phyloP scores from a whole-genome alignment of 2,329 filamentous ascomycete species.

The Aspergillus neoniger region DNA sequence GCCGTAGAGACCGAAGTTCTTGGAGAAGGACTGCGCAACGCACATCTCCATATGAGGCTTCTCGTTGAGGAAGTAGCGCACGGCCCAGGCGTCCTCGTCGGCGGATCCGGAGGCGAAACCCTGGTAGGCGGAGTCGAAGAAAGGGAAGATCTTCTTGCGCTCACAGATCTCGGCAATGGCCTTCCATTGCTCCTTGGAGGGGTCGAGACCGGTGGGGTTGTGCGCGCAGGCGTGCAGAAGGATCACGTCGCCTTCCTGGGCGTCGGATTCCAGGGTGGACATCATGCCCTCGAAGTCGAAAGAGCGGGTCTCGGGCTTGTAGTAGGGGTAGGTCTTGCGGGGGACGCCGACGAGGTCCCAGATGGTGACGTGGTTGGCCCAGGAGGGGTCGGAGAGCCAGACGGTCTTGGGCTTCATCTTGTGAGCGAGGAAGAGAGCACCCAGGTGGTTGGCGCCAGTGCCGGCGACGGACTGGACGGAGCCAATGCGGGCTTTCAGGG shows the following conservation, averaged over 20 bases:
- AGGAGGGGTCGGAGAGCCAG: slow-evolving; percentile 92
- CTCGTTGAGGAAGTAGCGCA: slow-evolving; percentile 87
- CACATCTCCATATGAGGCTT: slow-evolving; percentile 67
- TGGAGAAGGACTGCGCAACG: slow-evolving; percentile 62
- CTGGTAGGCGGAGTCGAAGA: slow-evolving; percentile 98
- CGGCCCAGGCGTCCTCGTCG: slow-evolving; percentile 78
- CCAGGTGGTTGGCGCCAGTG: slow-evolving; percentile 90
- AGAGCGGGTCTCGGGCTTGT: slow-evolving; percentile 62
- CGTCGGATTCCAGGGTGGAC: slow-evolving; percentile 81
- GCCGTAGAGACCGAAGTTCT: slow-evolving; percentile 81
- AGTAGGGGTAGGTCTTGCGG: slow-evolving; percentile 87
- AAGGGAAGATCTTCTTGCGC: slow-evolving; percentile 84
- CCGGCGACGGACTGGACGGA: slow-evolving; percentile 94
- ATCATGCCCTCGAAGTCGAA: slow-evolving; percentile 61
- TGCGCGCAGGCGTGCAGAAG: slow-evolving; percentile 94
- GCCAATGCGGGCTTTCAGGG: slow-evolving; percentile 53
- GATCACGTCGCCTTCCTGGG: slow-evolving; percentile 78
- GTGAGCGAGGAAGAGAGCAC: slow-evolving; percentile 83
- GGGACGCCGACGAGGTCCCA: slow-evolving; percentile 74
- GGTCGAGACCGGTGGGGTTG: slow-evolving; percentile 96
- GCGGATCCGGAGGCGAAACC: slow-evolving; percentile 93
- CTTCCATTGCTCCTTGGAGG: slow-evolving; percentile 88
- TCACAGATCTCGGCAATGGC: slow-evolving; percentile 77
- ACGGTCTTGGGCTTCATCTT: slow-evolving; percentile 76
- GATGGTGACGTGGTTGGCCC: slow-evolving; percentile 97